Evolutionary conservation across 2,329 filamentous ascomycete species (phyloP), one percentile per base, ranked within the genome.

Genomic region (Myriangium duriaei): DNA sequence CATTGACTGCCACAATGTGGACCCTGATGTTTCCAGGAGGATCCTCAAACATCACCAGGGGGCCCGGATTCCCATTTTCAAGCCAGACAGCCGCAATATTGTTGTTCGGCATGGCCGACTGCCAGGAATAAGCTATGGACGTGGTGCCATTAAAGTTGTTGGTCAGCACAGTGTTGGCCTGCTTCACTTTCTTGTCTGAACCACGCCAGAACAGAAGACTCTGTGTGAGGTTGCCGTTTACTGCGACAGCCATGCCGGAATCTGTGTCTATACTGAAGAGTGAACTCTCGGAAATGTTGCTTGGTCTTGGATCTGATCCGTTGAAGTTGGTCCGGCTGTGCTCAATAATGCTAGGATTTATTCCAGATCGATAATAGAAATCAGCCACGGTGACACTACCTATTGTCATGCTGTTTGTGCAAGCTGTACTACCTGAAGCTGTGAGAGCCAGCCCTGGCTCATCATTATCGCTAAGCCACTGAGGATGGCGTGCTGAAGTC

Each of bases 31-130:
- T 26, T n/a, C 21, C 21, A n/a, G 21, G 21, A 7, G 21, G 21
- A 26, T 26, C 21, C 35, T 37, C 24, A 31, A 30, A 37, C 13
- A 37, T 14, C 28, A 37, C 35, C 35, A 32, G 21, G 2, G 35
- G 35, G 12, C 35, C 35, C 12, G 30, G 24, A 5, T 24, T n/a
- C 18, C 35, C 30, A 9, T 24, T 4, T 11, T 31, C 24, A 24
- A 37, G 14, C 35, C 35, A 37, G 10, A 28, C 30, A 5, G 35
- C 35, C 9, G 26, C 26, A 13, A 37, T 21, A 13, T 30, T 18
- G 16, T 17, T 37, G 21, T 28, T 17, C 11, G 13, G 11, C 11
- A 37, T n/a, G 15, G 30, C 13, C n/a, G 21, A 11, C 10, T 21
- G 35, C 16, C 11, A 30, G 17, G 24, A 17, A 31, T 4, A 17